Evolutionary conservation across 1,284 basidiomycete genomes (phyloP).

Genomic region (Marasmius oreades): DNA sequence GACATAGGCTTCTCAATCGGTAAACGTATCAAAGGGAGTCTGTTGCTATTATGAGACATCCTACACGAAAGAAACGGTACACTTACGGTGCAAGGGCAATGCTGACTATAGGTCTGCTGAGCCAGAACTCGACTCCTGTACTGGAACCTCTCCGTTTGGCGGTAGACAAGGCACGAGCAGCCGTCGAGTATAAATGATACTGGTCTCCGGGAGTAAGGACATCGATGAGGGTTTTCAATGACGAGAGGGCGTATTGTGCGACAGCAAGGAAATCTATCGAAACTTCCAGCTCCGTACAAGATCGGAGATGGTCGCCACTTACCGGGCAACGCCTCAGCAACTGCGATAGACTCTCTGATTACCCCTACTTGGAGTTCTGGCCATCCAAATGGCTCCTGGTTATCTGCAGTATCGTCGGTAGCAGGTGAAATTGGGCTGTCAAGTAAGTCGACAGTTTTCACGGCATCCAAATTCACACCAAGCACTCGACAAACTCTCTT

Average conservation of each 20-base stretch:
- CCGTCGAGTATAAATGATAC: slow-evolving; percentile 69
- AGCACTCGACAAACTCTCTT: slow-evolving; percentile 73
- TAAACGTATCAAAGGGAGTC: slow-evolving; percentile 67
- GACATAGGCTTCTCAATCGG: slow-evolving; percentile 73
- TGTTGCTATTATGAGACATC: slow-evolving; percentile 26
- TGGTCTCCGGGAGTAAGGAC: slow-evolving; percentile 74
- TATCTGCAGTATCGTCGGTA: slow-evolving; percentile 37
- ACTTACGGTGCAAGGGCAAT: slow-evolving; percentile 76
- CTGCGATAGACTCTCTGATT: slow-evolving; percentile 85
- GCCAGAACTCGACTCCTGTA: slow-evolving; percentile 78
- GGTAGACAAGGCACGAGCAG: slow-evolving; percentile 64
- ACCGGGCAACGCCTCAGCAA: slow-evolving; percentile 92
- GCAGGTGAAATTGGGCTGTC: slow-evolving; percentile 16
- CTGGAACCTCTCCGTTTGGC: slow-evolving; percentile 75
- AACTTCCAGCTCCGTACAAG: slow-evolving; percentile 8
- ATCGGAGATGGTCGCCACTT: slow-evolving; percentile 21
- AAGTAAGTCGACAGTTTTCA: slow-evolving; percentile 42
- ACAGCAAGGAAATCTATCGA: slow-evolving; percentile 68
- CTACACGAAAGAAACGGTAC: slow-evolving; percentile 3
- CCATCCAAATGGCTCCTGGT: slow-evolving; percentile 77
- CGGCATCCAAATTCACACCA: slow-evolving; percentile 73
- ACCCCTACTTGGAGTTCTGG: slow-evolving; percentile 89
- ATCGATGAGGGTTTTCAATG: slow-evolving; percentile 65
- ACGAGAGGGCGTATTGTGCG: slow-evolving; percentile 74
- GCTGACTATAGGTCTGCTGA: slow-evolving; percentile 73